phyloP scores from a whole-genome alignment of 352 stramenopile genomes.

The Pythium folliculosum region DNA sequence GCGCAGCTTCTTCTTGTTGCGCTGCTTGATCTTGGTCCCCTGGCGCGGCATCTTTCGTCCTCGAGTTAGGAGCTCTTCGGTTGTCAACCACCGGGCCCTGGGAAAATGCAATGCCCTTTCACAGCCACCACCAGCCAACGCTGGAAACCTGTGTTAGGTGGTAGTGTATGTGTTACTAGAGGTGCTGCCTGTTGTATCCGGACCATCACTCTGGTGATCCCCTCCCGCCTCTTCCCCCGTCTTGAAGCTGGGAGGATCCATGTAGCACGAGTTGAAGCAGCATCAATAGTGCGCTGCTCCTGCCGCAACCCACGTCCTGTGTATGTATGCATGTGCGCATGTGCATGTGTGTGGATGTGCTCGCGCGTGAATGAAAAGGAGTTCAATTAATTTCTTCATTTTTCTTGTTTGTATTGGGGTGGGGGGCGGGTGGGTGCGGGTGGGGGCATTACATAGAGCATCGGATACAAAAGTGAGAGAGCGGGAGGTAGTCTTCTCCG shows the following conservation, averaged over 20 bases:
- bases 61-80: background rate
- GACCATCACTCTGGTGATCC: background rate
- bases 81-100: background rate
- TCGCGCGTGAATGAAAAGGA: too few species aligned
- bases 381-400: background rate
- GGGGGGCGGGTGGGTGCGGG: too few species aligned
- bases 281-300: too few species aligned
- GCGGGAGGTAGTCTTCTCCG: too few species aligned
- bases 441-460: background rate
- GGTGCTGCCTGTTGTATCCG: background rate
- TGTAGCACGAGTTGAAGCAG: too few species aligned
- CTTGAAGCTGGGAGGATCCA: too few species aligned
- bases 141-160: background rate
- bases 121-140: conserved; percentile 6
- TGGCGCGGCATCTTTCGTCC: conserved; percentile 24
- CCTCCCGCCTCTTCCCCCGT: background rate
- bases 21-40: conserved; percentile 65
- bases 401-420: background rate
- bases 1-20: conserved; percentile 63
- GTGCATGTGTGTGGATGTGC: too few species aligned
- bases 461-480: too few species aligned
- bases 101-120: conserved; percentile 3
- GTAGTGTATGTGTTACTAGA: background rate
- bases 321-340: too few species aligned
- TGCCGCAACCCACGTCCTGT: too few species aligned